phyloP scores from a whole-genome alignment of 2,329 filamentous ascomycete genomes.

The Rugonectria rugulosa region DNA sequence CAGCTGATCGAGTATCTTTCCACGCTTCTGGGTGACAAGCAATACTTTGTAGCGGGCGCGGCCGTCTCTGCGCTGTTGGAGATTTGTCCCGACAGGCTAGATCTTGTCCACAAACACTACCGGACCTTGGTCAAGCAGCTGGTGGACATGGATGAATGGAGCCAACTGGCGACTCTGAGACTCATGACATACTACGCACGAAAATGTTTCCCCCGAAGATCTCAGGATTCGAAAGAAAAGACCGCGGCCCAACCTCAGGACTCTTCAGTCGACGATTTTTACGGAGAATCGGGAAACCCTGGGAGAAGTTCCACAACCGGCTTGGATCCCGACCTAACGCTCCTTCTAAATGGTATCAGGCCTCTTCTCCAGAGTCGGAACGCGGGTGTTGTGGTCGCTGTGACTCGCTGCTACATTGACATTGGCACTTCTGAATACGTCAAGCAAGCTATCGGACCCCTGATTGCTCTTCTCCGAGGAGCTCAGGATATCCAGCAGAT shows the following conservation, averaged over 20 bases:
- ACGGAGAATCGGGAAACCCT: conserved; percentile 68
- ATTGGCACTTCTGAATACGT: conserved; percentile 83
- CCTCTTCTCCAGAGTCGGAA: conserved; percentile 93
- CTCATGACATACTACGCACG: conserved; percentile 87
- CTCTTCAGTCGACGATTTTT: conserved; percentile 74
- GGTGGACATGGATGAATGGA: conserved; percentile 99
- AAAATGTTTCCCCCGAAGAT: conserved; percentile 82
- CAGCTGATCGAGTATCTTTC: conserved; percentile 85
- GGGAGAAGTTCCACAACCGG: conserved; percentile 56
- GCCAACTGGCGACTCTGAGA: conserved; percentile 82
- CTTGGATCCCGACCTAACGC: conserved; percentile 81
- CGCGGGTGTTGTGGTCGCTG: conserved; percentile 88
- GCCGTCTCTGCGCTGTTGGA: conserved; percentile 90
- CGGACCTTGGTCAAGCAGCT: conserved; percentile 84
- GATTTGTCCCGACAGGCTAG: conserved; percentile 85
- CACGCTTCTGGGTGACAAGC: conserved; percentile 83
- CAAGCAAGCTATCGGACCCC: conserved; percentile 77
- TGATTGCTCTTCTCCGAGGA: conserved; percentile 84
- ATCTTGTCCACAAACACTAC: conserved; percentile 92
- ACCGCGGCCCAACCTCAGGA: conserved; percentile 41
- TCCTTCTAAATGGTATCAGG: conserved; percentile 80
- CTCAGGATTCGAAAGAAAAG: conserved; percentile 60
- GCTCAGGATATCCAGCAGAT: conserved; percentile 89
- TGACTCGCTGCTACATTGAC: conserved; percentile 84
- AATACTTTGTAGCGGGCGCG: conserved; percentile 96